Conservation (phyloP, 805 yeast species). For the Ogataea henricii region DNA sequence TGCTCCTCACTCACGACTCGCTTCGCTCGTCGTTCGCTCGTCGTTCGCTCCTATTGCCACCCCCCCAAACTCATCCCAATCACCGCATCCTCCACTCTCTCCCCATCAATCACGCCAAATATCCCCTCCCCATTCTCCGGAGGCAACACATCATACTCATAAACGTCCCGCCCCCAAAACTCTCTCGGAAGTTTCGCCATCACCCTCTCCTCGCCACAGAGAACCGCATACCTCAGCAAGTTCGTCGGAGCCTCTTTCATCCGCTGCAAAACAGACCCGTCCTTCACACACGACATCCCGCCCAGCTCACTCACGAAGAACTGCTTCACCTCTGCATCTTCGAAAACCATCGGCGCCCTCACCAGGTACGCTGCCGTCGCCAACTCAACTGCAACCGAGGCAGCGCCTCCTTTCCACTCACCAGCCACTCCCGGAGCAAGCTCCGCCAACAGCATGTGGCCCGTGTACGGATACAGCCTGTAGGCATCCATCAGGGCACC, state of each 20-base stretch:
- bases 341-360: conserved; percentile 58
- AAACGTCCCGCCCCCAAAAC: conserved; percentile 63
- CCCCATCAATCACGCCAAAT: conserved; percentile 48
- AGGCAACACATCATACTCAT: conserved; percentile 73
- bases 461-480: conserved; percentile 57
- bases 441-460: conserved; percentile 48
- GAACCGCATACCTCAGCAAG: conserved; percentile 63
- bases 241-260: conserved; percentile 54
- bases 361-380: conserved; percentile 60
- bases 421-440: conserved; percentile 41
- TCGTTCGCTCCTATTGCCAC: background rate
- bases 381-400: conserved; percentile 39
- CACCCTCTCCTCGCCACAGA: conserved; percentile 69
- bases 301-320: conserved; percentile 37
- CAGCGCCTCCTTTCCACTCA: conserved; percentile 29
- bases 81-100: conserved; percentile 45
- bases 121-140: conserved; percentile 53
- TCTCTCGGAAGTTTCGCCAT: conserved; percentile 68
- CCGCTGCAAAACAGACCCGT: conserved; percentile 22
- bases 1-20: background rate
- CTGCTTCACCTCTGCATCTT: conserved; percentile 44
- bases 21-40: too few relatives aligned
- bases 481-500: conserved; percentile 52
- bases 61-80: conserved; percentile 24
- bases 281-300: conserved; percentile 16